Base-by-base conservation (phyloP, 202 grass and related monocot genomes). In the Bolboschoenoplectus hybrid region DNA sequence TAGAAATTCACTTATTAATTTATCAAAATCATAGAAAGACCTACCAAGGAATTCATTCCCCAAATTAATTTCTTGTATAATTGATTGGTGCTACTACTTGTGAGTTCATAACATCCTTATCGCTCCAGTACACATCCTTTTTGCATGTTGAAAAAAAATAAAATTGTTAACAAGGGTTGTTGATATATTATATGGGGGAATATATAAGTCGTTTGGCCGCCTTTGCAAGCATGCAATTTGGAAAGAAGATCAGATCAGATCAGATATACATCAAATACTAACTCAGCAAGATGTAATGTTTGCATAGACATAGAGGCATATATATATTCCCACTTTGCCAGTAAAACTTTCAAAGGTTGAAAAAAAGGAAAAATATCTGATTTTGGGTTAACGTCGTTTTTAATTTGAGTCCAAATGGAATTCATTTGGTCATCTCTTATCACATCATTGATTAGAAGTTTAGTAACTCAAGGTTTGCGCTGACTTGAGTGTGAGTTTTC, bases 221-320 rank as follows among this genome's bases (percentile, higher is more conserved):
- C 66, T 62, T 62, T 69, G 66, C 38, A 7, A 67, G 32, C 64
- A 67, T 38, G 32, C 2, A 6, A 71, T 71, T 46, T 51, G 9
- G n/a, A 49, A 26, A 26, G 26, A 26, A 26, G 26, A 26, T 26
- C 12, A 14, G 17, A 60, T 62, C 8, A 12, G 44, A 51, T 12
- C 3, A 67, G 16, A 40, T 51, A 52, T 8, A 49, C 41, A 72
- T 49, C 39, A 72, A 47, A 40, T 51, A 74, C 7, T 50, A 47
- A 74, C 20, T 74, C 71, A 74, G 71, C 71, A 74, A 74, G 46
- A 74, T 51, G 71, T 74, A 52, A 74, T 74, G 71, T 74, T 74
- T 74, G 47, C 71, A 74, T 74, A 74, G 52, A 74, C 71, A 52
- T 26, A 26, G 26, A 26, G 26, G 26, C 26, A 26, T 26, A 26